Evolutionary conservation across 192 early-diverging fungal genomes (phyloP).

Genomic region (Coemansia biformis): DNA sequence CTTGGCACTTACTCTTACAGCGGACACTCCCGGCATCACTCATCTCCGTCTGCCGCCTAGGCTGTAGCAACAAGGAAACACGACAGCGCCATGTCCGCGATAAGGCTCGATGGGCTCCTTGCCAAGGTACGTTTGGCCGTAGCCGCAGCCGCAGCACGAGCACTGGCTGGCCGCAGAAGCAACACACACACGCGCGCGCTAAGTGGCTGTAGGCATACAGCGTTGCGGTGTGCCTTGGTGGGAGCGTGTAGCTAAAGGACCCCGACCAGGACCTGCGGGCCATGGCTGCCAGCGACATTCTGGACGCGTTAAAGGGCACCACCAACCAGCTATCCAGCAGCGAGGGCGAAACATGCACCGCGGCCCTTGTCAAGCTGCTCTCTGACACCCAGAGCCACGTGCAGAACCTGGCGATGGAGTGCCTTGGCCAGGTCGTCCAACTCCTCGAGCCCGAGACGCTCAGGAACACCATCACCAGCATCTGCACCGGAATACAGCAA

Average conservation of each 20-base stretch:
- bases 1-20: no score
- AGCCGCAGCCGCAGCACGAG: no score
- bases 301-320: conserved; percentile 11
- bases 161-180: no score
- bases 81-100: neutral
- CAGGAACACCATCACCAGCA: conserved; percentile 6
- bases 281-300: conserved; percentile 37
- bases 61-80: no score
- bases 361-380: conserved; percentile 19
- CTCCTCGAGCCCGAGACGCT: conserved; percentile 19
- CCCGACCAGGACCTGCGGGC: conserved; percentile 39
- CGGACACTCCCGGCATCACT: no score
- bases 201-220: neutral
- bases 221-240: no score
- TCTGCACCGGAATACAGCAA: conserved; percentile 20
- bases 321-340: conserved; percentile 7
- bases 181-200: no score
- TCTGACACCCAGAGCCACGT: conserved; percentile 40
- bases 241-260: conserved; percentile 29
- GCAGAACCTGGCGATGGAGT: conserved; percentile 41
- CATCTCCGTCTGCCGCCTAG: no score
- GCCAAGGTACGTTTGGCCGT: conserved; percentile 2
- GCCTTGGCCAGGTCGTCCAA: conserved; percentile 27
- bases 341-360: conserved; percentile 22
- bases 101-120: conserved; percentile 1